Evolutionary conservation across 768 basidiomycete genomes (phyloP).

Genomic region (Tephrocybe sp.): DNA sequence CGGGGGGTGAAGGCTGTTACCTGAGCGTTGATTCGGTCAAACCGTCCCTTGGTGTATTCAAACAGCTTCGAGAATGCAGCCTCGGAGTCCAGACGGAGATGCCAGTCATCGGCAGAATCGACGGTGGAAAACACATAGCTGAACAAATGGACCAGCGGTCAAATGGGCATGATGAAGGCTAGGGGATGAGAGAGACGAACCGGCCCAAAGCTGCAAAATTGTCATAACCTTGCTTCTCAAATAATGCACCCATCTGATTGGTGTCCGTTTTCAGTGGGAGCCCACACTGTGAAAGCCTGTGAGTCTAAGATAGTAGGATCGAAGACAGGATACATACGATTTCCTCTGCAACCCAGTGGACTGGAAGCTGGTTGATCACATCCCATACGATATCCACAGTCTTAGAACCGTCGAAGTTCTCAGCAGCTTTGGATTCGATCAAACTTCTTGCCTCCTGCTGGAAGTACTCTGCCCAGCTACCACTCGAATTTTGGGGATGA

Average conservation of each 20-base stretch:
- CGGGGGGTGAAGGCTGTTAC: constrained; percentile 12
- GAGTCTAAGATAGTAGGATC: neutral
- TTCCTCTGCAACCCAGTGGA: constrained; percentile 57
- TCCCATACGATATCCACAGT: constrained; percentile 63
- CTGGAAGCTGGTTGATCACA: constrained; percentile 60
- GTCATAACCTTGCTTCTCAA: constrained; percentile 38
- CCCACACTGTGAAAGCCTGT: constrained; percentile 31
- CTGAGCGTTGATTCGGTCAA: constrained; percentile 24
- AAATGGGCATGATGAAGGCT: neutral
- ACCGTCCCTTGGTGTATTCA: constrained; percentile 25
- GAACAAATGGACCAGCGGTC: neutral
- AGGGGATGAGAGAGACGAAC: constrained; percentile 28
- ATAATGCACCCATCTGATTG: constrained; percentile 29
- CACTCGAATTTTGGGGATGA: neutral
- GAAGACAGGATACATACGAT: constrained; percentile 42
- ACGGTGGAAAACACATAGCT: constrained; percentile 47
- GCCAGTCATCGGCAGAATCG: constrained; percentile 46
- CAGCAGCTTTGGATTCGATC: constrained; percentile 31
- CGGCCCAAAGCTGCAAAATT: constrained; percentile 49
- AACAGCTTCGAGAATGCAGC: constrained; percentile 28
- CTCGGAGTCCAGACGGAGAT: constrained; percentile 38
- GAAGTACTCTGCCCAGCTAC: constrained; percentile 29
- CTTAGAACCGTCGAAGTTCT: constrained; percentile 23
- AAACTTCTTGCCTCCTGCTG: constrained; percentile 29
- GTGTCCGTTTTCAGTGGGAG: constrained; percentile 39